Base-by-base conservation (phyloP, 2,329 filamentous ascomycete species). In the Aspergillus chevalieri region DNA sequence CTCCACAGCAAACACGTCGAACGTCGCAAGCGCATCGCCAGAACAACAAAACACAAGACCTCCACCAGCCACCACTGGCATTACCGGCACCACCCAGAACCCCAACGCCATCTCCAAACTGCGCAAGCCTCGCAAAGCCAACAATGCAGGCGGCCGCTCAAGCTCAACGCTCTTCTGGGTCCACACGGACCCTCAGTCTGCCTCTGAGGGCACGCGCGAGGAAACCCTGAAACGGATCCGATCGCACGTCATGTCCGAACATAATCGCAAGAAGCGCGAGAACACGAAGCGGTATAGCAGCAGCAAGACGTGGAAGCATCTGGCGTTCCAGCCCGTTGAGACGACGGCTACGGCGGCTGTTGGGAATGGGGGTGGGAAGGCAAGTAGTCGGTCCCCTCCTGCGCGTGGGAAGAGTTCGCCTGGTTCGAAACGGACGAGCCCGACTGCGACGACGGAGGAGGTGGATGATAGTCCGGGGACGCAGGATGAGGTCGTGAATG, bases 171-270 rank as follows among this genome's bases (percentile, higher is more conserved):
- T 71, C 44, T 71, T 71, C 54, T 71, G 68, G 68, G 68, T 71
- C 48, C 59, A 71, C 58, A 66, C 62, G 26, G 67, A 71, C 47
- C 62, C 60, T 8, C 59, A 70, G 47, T 66, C 68, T 1, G 67
- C 65, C n/a, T 62, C 66, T 2, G 60, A 59, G 46, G 67, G 68
- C 8, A 67, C 64, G 10, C 63, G 61, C 26, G 67, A 70, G 36
- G 67, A 70, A 43, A 71, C 67, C 1, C 54, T 71, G 50, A 71
- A 71, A 54, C 65, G 68, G 33, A 71, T 71, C 44, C 67, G 68
- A n/a, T 71, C 68, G 15, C 68, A 71, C 63, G 68, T 71, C 39
- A 71, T 71, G 68, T 70, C 68, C 36, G 68, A 71, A 49, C 68
- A 71, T 50, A 71, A 71, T 54, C 65, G 68, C 51, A 71, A 70